Base-by-base conservation (phyloP, 192 early-diverging fungal species). In the Coemansia sp. region DNA sequence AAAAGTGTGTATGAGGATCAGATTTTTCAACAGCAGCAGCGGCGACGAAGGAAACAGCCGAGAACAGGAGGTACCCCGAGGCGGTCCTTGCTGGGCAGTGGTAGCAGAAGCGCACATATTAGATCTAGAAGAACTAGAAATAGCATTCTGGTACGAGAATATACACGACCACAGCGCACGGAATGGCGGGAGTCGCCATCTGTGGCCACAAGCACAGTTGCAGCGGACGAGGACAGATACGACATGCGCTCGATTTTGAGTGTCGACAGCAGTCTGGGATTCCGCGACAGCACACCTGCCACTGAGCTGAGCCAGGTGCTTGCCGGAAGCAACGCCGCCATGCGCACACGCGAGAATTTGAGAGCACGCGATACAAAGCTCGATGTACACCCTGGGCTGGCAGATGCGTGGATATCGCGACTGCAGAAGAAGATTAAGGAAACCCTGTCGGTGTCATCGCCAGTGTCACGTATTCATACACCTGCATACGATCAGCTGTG, bases 371-470 rank as follows among this genome's bases (percentile, higher is more conserved):
- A 50, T 36, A 61, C 24, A 61, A 42, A 39, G 14, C 3, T 22
- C 20, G 22, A 19, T 39, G 54, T 32, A 6, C 52, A 24, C 17
- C 9, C 31, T 56, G 31, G 27, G 17, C 14, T 32, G 52, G 57
- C 67, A 2, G 76, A 78, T 23, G 32, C 52, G 29, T 83, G 80
- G 80, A 59, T 75, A 31, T 61, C 59, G 54, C 71, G 42, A 50
- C 59, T 83, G n/a, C 80, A 72, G 54, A 62, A 64, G 53, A 74
- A 68, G 39, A 83, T 83, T 36, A 58, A 78, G 31, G 66, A 68
- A 0, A 71, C 80, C n/a, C 57, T 83, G 31, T 20, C 68, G 0
- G 68, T 66, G 7, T 54, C 71, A 2, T 24, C 58, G 1, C 66
- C 74, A 1, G 59, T 42, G 4, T 21, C 50, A 2, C 31, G 9